Base-by-base conservation (phyloP, 2,329 filamentous ascomycete species). In the Pseudonectria buxi region DNA sequence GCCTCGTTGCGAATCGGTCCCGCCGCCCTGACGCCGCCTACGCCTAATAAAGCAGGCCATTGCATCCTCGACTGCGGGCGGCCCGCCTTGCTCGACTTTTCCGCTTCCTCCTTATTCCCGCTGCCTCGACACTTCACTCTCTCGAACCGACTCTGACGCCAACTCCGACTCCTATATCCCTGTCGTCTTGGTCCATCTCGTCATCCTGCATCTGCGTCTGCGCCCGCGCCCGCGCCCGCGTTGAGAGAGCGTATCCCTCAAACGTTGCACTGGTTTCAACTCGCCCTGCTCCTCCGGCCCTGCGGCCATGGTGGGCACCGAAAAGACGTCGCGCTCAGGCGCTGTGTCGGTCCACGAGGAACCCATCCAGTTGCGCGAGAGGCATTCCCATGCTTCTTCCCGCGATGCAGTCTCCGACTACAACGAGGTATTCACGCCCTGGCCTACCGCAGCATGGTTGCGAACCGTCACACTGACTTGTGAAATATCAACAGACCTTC, bases 401-500 rank as follows among this genome's bases (percentile, higher is more conserved):
- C 42, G 32, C 28, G 50, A 53, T 40, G 43, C 36, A 33, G 44
- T 44, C 14, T 53, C 50, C 6, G 50, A 53, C 33, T 53, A 39
- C 37, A 50, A 53, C 28, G 50, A 53, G 48, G 50, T 53, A 46
- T 49, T 12, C 30, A 26, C 14, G 13, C 29, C 32, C 11, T 22
- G 24, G 7, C 25, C 12, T n/a, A 29, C 14, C 24, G 14, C 26
- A 22, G 28, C 34, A 45, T 25, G 47, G 27, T 14, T 7, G 15
- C 29, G 26, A 26, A 16, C 13, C 29, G 4, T 13, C n/a, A 7
- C 11, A 13, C 18, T 14, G 24, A 39, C 7, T 14, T 13, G 12
- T n/a, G n/a, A n/a, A n/a, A n/a, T n/a, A n/a, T 28, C 32, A 12
- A 32, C 22, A 61, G 47, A 59, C 60, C 39, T 63, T 63, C 37